Percentiles rank a stretch among this genome's conserved stretches.
phyloP scores from a whole-genome alignment of 1,284 basidiomycete species.

The Rugosomyces carneus region DNA sequence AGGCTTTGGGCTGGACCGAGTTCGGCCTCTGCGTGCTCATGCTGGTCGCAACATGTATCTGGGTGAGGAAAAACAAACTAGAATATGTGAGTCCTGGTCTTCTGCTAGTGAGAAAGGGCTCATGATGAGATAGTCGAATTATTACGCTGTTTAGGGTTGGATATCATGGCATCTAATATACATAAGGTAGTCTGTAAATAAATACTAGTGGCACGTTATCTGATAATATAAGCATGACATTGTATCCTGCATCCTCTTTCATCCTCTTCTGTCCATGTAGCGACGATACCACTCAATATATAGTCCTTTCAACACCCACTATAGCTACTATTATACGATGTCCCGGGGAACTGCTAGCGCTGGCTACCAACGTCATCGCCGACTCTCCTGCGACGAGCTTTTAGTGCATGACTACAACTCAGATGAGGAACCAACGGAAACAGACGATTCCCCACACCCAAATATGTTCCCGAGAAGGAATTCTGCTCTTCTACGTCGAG shows the following conservation, averaged over 20 bases:
- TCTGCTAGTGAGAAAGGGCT: not conserved
- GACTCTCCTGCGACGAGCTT: constrained; percentile 21
- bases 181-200: too few species aligned
- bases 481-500: constrained; percentile 12
- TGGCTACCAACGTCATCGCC: constrained; percentile 17
- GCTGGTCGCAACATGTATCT: constrained; percentile 51
- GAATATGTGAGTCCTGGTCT: constrained; percentile 33
- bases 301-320: not conserved
- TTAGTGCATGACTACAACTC: constrained; percentile 15
- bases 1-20: constrained; percentile 70
- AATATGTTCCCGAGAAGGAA: not conserved
- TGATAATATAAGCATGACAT: not conserved
- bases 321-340: not conserved
- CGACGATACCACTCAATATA: not conserved
- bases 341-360: not conserved
- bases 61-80: constrained; percentile 46
- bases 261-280: not conserved
- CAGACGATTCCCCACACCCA: not conserved
- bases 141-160: constrained; percentile 8
- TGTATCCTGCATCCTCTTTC: not conserved
- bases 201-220: not conserved
- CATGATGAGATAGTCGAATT: constrained; percentile 2
- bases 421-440: constrained; percentile 14
- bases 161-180: too few species aligned
- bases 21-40: constrained; percentile 62